Evolutionary conservation across 1,284 basidiomycete species (phyloP).

Genomic region (Veloboletus limbatus): DNA sequence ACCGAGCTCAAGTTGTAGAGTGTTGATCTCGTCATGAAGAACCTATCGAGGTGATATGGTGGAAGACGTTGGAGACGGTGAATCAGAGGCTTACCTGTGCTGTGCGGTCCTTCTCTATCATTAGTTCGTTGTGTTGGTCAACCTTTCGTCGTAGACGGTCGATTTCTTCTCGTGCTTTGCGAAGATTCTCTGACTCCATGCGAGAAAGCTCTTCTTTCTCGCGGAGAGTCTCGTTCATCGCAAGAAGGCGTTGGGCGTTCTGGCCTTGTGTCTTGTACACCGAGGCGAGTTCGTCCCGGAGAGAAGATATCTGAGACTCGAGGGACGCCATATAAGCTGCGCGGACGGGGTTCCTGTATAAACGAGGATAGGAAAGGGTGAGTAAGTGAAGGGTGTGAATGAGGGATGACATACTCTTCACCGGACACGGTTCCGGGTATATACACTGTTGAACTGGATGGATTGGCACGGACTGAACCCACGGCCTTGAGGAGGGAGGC

Average conservation of each 20-base stretch:
- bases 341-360: constrained; percentile 71
- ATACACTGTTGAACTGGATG: constrained; percentile 60
- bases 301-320: constrained; percentile 87
- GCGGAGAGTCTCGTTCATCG: constrained; percentile 91
- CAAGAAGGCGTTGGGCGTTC: constrained; percentile 88
- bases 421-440: constrained; percentile 53
- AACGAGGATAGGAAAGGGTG: constrained; percentile 10
- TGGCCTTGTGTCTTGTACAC: constrained; percentile 97
- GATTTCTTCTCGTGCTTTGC: constrained; percentile 73
- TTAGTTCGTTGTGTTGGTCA: constrained; percentile 81
- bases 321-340: constrained; percentile 87
- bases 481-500: constrained; percentile 78
- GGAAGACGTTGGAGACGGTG: not conserved
- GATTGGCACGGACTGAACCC: constrained; percentile 62
- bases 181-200: constrained; percentile 72
- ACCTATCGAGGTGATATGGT: constrained; percentile 50
- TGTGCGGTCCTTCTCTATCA: constrained; percentile 85
- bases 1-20: constrained; percentile 84
- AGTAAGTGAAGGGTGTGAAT: constrained; percentile 12
- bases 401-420: constrained; percentile 59
- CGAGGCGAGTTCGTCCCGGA: constrained; percentile 87
- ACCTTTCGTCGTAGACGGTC: constrained; percentile 69
- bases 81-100: constrained; percentile 62
- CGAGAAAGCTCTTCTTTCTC: constrained; percentile 86
- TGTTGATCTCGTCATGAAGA: constrained; percentile 91